Base-by-base conservation (phyloP, 306 rosid species). In the Echinosophora koreensis region DNA sequence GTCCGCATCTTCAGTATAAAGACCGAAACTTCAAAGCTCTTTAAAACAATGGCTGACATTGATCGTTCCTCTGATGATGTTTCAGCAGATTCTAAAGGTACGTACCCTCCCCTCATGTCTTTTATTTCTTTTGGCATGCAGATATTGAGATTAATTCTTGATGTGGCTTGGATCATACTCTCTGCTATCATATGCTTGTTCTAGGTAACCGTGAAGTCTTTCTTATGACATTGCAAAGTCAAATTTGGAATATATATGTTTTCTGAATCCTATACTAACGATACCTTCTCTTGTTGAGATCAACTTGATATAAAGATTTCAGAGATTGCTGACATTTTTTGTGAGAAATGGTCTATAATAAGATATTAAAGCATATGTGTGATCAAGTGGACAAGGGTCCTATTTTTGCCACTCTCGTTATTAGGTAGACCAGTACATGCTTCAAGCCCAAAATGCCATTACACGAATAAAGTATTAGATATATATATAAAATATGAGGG, bases 51-150 rank as follows among this genome's bases (percentile, higher is more conserved):
- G 96, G 91, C 88, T 85, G 93, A 86, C 79, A 64, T 62, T 37
- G 83, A 78, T 81, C 81, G 75, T 78, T 84, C 90, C 59, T 80
- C 96, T 57, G 80, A 79, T 70, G 61, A 84, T 28, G 44, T 52
- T 63, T 77, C 90, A 65, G 71, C 32, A n/a, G 77, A 84, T 85
- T 86, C 93, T 30, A 82, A 67, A 80, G 97, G 96, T 90, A n/a
- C n/a, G n/a, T n/a, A 85, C 71, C 90, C 81, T 17, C 12, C 9
- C 10, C 32, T 30, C 32, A 3, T 30, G 16, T 16, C 50, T 73
- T 71, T 0, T 22, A 22, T 22, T 22, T 9, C 64, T 2, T 50
- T 59, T 41, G 8, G 10, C 55, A 10, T 1, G 13, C 37, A 59
- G 15, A 6, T 28, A 16, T 62, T 39, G 8, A 15, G 67, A 63